Base-by-base conservation (phyloP, 1,284 basidiomycete genomes). In the Ustilago loliicola region DNA sequence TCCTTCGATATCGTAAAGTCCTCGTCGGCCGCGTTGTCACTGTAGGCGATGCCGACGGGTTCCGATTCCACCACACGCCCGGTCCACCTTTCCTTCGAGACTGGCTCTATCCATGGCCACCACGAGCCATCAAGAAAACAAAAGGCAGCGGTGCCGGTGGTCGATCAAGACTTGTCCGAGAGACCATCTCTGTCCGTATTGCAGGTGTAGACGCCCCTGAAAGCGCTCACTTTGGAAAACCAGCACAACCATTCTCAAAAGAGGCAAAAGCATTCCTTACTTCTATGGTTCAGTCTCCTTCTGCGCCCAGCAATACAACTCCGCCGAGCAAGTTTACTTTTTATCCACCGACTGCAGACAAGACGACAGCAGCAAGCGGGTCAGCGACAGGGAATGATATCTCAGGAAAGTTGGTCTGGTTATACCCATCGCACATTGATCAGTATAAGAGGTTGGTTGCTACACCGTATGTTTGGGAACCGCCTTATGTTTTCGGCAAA, bases 171-270 rank as follows among this genome's bases (percentile, higher is more conserved):
- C 64, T 76, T 13, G 73, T 76, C 0, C 45, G 54, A 3, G 63
- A 85, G 60, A 85, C 85, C 7, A 75, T 86, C 32, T 81, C 78
- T 0, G 79, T 86, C 21, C 72, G 85, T 9, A 70, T 86, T 4
- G 85, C 85, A 2, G 85, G 85, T 8, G 82, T 79, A 1, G 85
- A 86, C 52, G 85, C 85, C 17, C 85, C 85, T 1, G 85, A 86
- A 55, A 68, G 73, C 11, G 82, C 69, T 7, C 85, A 86, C 64
- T 86, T 86, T 66, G 85, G 85, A 23, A 82, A 84, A 60, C 77
- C 70, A 19, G 80, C 77, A 15, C 85, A 86, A 68, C 85, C 85
- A 0, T 85, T 77, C 65, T 72, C 82, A 9, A 80, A 85, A 57
- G 85, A 85, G 61, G 85, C 85, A 7, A 72, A 78, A n/a, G 74